Base-by-base conservation (phyloP, 106 monocot species). In the Dactylorhiza incarnata region DNA sequence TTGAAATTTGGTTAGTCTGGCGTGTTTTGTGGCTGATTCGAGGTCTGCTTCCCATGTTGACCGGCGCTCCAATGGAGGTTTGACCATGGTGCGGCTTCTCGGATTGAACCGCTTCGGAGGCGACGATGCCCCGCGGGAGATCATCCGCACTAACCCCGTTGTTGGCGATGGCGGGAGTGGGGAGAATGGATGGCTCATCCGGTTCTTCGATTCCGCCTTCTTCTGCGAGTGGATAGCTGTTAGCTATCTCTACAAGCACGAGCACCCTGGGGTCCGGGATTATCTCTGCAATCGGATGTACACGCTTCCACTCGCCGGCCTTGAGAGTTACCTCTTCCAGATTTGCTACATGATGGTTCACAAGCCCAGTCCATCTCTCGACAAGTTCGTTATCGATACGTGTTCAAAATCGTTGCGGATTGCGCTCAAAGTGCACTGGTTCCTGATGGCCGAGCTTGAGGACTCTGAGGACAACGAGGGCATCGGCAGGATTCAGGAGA, bases 161-260 rank as follows among this genome's bases (percentile, higher is more conserved):
- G 45, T 76, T 25, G 79, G 74, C 51, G 87, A 44, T 16, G 86
- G 68, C 20, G 62, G 76, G n/a, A 79, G 65, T 48, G 91, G 99
- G 3, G 94, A 94, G 86, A 94, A 68, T 61, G 99, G 99, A 24
- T 99, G 99, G 99, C 83, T 99, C 19, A 88, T 99, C 48, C 87
- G 99, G 43, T 99, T 99, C 89, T 99, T 94, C 78, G 94, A 99
- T 70, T 99, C 99, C 17, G 75, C 99, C 76, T 99, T 99, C 89
- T 99, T 99, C 86, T 99, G 99, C 75, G 99, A 99, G 89, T 99
- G 99, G 99, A 99, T 99, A 80, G 99, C 99, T 1, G 99, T 99
- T 47, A 99, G 99, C 80, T 99, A 99, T 78, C 89, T 99, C 46
- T 99, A 99, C 94, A 99, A 99, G 88, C 89, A 91, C 71, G 89